Conservation (phyloP, 371 early-diverging fungal genomes). For the Actinomortierella ambigua region DNA sequence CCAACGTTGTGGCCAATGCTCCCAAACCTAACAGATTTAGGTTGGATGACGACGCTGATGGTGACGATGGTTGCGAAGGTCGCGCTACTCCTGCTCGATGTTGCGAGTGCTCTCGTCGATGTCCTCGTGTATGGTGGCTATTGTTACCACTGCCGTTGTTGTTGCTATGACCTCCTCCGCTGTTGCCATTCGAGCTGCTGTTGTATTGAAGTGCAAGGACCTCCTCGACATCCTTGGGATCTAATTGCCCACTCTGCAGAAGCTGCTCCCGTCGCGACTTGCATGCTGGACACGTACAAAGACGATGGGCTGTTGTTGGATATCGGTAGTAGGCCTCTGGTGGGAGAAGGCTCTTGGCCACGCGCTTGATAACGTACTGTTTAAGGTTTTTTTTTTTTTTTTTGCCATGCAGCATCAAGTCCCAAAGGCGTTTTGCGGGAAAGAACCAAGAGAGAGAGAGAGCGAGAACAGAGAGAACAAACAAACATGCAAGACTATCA, state of each 20-base stretch:
- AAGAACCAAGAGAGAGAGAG: background rate
- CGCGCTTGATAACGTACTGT: slow-evolving; percentile 42
- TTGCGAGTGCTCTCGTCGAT: too few species aligned
- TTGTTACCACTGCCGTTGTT: too few species aligned
- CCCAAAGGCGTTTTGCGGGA: background rate
- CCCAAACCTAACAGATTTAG: too few species aligned
- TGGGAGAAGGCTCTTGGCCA: slow-evolving; percentile 33
- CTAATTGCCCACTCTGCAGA: slow-evolving; percentile 29
- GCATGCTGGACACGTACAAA: slow-evolving; percentile 45
- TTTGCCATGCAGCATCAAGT: background rate
- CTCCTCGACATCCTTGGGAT: slow-evolving; percentile 23
- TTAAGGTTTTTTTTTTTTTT: background rate
- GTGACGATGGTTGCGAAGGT: too few species aligned
- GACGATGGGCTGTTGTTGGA: slow-evolving; percentile 40
- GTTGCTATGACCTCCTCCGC: slow-evolving; percentile 9
- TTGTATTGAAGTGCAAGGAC: slow-evolving; percentile 37
- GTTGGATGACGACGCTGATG: too few species aligned
- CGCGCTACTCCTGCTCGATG: too few species aligned
- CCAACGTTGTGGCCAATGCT: too few species aligned
- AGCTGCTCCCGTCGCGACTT: slow-evolving; percentile 37
- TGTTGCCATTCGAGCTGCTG: slow-evolving; percentile 30
- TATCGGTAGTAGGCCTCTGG: slow-evolving; percentile 44
- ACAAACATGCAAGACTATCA: background rate
- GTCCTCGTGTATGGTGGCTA: too few species aligned
- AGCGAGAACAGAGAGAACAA: too few species aligned